phyloP scores from a whole-genome alignment of 2,329 filamentous ascomycete species.

The Aspergillus bombycis region DNA sequence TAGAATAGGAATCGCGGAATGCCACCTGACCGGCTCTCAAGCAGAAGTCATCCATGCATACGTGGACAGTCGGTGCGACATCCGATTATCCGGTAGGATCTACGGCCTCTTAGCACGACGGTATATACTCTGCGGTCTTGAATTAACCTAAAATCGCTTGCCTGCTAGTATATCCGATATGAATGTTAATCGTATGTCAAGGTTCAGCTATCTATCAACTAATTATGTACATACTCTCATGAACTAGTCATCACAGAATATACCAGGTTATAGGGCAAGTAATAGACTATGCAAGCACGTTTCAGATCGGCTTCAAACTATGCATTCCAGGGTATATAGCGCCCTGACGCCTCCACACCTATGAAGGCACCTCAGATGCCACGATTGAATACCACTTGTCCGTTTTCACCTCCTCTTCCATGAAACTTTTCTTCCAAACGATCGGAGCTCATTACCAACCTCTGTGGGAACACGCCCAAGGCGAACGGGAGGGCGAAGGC shows the following conservation, averaged over 20 bases:
- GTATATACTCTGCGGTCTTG: neutral
- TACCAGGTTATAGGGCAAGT: neutral
- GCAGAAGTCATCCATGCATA: neutral
- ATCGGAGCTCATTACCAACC: neutral
- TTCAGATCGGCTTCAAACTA: neutral
- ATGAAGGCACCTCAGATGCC: neutral
- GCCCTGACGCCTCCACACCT: neutral
- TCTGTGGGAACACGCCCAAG: neutral
- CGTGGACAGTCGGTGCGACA: neutral
- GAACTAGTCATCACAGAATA: neutral
- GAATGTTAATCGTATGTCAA: neutral
- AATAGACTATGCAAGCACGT: fast-evolving
- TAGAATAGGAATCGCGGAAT: neutral
- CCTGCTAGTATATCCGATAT: neutral
- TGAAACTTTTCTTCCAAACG: neutral
- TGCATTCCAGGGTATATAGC: neutral
- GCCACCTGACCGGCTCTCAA: neutral
- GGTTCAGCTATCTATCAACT: neutral
- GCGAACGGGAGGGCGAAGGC: neutral
- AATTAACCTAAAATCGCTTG: neutral
- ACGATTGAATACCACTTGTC: neutral
- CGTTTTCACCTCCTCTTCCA: neutral
- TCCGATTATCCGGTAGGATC: neutral
- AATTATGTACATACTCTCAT: neutral
- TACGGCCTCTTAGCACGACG: neutral